Evolutionary conservation across 2,329 filamentous ascomycete genomes (phyloP), one percentile per base, ranked within the genome.

Genomic region (Cadophora sp.): DNA sequence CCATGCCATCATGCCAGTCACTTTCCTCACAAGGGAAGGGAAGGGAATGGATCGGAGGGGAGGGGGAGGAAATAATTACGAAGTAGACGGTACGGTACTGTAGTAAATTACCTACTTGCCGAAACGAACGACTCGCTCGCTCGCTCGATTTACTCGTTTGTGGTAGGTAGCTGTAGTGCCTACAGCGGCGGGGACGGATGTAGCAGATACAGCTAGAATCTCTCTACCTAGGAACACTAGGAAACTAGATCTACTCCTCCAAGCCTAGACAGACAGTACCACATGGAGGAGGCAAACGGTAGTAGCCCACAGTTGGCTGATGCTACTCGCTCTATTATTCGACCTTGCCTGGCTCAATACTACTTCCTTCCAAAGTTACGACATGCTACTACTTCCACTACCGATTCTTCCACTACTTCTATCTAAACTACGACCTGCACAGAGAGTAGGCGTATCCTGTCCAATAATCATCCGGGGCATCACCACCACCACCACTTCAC

Each of bases 91-190:
- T n/a, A n/a, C n/a, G 6, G 27, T 30, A 30, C 27, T 3, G 27
- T 30, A 30, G 27, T 30, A 30, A 30, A 43, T 18, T 62, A 58
- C 53, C n/a, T n/a, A n/a, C n/a, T n/a, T 62, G 39, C 60, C 60
- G 60, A 62, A 51, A 50, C 59, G 58, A 62, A 62, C 47, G 59
- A 51, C 24, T 50, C 59, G 48, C 27, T 60, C 47, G 22, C 58
- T 60, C 24, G 22, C 45, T 4, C 27, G 27, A 30, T 30, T 30
- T 3, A 30, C 27, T 30, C 27, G 27, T 30, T 30, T 30, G 3
- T 30, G 27, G 27, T 30, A 30, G 27, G 27, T 30, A 30, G 27
- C n/a, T n/a, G n/a, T 48, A 5, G 22, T 18, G 47, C 58, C 20
- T 45, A 59, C 27, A n/a, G 48, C 24, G 36, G 59, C 8, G 36